A percentile compares a stretch with the other conserved stretches of the same genome.
phyloP scores from a whole-genome alignment of 2,329 filamentous ascomycete species.

The Alternaria rosae region DNA sequence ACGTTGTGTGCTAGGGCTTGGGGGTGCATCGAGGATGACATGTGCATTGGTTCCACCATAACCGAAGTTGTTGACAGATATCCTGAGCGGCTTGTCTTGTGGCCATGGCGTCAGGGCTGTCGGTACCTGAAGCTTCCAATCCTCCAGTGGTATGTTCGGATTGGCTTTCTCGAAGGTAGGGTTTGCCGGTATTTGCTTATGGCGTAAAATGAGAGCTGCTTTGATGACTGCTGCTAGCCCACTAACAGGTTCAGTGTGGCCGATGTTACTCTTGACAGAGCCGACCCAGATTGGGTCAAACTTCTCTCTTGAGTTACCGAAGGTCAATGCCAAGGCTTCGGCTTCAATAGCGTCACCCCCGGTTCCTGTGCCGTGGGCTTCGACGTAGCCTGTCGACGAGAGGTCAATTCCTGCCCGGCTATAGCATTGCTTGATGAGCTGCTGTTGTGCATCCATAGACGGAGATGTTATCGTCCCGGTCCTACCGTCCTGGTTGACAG shows the following conservation, averaged over 20 bases:
- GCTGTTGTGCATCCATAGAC: background rate
- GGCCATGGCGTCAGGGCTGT: constrained; percentile 16
- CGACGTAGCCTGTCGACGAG: constrained; percentile 10
- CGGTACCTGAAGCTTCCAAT: constrained; percentile 5
- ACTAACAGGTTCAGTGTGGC: constrained; percentile 8
- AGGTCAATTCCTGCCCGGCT: constrained; percentile 4
- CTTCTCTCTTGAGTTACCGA: background rate
- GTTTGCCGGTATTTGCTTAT: constrained; percentile 5
- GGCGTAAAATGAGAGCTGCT: background rate
- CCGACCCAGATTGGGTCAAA: constrained; percentile 7
- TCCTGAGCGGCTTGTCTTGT: background rate
- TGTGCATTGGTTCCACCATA: constrained; percentile 33
- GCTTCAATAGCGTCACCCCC: constrained; percentile 42
- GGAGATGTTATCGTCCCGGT: constrained; percentile 2
- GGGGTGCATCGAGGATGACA: constrained; percentile 29
- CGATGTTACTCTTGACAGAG: constrained; percentile 13
- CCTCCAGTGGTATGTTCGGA: constrained; percentile 5
- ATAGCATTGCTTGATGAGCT: constrained; percentile 1
- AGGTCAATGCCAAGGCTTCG: background rate
- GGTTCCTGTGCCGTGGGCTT: constrained; percentile 59
- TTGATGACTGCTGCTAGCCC: constrained; percentile 13
- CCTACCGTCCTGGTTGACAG: background rate
- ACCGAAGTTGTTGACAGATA: constrained; percentile 24
- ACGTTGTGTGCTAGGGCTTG: background rate
- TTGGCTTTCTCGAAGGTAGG: constrained; percentile 5